A percentile compares a stretch with the other conserved stretches of the same genome.
Conservation (phyloP, 1,284 basidiomycete species). For the Cutaneotrichosporon curvatum region DNA sequence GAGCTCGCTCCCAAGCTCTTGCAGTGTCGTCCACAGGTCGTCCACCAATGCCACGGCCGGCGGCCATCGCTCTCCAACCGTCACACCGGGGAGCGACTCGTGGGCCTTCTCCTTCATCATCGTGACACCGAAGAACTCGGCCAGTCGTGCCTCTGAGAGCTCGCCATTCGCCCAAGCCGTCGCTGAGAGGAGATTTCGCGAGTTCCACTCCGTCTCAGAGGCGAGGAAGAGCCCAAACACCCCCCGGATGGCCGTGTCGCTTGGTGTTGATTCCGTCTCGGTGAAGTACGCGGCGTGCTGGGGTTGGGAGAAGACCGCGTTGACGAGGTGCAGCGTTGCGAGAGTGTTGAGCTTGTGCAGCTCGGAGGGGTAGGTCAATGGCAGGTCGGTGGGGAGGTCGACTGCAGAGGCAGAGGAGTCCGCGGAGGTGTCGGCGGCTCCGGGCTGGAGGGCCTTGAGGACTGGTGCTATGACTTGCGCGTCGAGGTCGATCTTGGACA, state of each 20-base stretch:
- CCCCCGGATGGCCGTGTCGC: constrained; percentile 26
- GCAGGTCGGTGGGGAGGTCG: constrained; percentile 26
- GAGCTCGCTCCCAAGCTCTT: constrained; percentile 13
- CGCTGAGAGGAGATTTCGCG: constrained; percentile 18
- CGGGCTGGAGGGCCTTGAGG: constrained; percentile 11
- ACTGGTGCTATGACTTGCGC: constrained; percentile 10
- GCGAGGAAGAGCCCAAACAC: constrained; percentile 30
- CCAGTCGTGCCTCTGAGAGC: constrained; percentile 19
- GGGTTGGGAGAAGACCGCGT: constrained; percentile 16
- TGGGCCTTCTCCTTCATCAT: constrained; percentile 29
- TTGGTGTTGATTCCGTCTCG: constrained; percentile 7
- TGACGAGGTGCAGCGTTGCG: constrained; percentile 23
- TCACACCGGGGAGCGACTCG: constrained; percentile 26
- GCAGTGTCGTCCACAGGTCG: constrained; percentile 19
- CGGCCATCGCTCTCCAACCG: constrained; percentile 26
- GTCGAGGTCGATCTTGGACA: constrained; percentile 10
- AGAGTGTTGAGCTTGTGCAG: constrained; percentile 31
- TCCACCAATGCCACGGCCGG: constrained; percentile 15
- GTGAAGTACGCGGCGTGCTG: constrained; percentile 20
- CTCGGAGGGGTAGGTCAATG: constrained; percentile 29
- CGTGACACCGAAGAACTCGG: constrained; percentile 27
- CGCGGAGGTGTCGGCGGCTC: constrained; percentile 6
- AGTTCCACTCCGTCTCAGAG: constrained; percentile 22
- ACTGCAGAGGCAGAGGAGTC: constrained; percentile 14
- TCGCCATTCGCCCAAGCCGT: constrained; percentile 18